Conservation (phyloP, 192 early-diverging fungal species). For the Coemansia sp. region DNA sequence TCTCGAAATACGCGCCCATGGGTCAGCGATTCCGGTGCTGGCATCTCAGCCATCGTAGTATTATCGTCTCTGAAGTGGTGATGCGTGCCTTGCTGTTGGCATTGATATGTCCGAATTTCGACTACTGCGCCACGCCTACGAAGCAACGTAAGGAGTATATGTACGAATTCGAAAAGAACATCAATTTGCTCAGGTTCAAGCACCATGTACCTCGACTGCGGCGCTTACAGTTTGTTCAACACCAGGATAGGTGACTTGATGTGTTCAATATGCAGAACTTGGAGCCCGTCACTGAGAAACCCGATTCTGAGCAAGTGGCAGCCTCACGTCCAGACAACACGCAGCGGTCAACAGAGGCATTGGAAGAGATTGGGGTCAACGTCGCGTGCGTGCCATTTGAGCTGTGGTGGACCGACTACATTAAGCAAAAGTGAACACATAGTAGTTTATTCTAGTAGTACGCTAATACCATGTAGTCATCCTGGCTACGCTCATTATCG, state of each 20-base stretch:
- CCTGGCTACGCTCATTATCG: slow-evolving; percentile 20
- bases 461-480: slow-evolving; percentile 17
- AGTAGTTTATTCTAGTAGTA: neutral
- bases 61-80: neutral
- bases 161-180: neutral
- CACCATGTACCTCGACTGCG: neutral
- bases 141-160: neutral
- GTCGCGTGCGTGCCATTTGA: slow-evolving; percentile 30
- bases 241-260: neutral
- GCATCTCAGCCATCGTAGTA: neutral
- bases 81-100: neutral
- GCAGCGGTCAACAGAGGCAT: slow-evolving; percentile 27
- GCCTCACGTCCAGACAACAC: slow-evolving; percentile 40
- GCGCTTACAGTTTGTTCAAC: neutral
- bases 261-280: slow-evolving; percentile 5
- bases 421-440: neutral
- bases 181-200: neutral
- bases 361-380: slow-evolving; percentile 35
- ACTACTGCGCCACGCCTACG: neutral
- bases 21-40: neutral
- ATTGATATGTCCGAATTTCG: neutral
- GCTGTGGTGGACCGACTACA: slow-evolving; percentile 40
- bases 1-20: neutral
- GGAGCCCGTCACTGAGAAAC: slow-evolving; percentile 20
- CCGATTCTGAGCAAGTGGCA: slow-evolving; percentile 15